Conservation (phyloP, 2,329 filamentous ascomycete genomes). For the Penicillium sp. region DNA sequence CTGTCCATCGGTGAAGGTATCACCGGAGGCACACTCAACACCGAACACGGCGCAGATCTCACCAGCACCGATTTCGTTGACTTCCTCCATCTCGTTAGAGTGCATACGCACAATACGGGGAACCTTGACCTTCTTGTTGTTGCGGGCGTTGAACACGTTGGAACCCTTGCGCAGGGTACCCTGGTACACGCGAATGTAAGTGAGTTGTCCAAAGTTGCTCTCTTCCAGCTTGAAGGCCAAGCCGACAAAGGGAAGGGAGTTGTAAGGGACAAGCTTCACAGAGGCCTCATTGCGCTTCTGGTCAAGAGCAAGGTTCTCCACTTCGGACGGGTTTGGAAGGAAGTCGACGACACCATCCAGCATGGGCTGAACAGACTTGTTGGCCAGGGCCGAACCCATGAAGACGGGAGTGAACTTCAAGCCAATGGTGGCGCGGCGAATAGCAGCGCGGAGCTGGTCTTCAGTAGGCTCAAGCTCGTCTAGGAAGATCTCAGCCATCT, state of each 20-base stretch:
- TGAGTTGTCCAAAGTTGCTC: slow-evolving; percentile 96
- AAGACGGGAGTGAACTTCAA: slow-evolving; percentile 92
- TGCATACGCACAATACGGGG: slow-evolving; percentile 99
- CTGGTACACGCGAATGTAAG: slow-evolving; percentile 98
- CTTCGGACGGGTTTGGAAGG: slow-evolving; percentile 86
- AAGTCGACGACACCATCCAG: slow-evolving; percentile 96
- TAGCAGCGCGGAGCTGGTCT: slow-evolving; percentile 86
- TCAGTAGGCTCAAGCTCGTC: slow-evolving; percentile 80
- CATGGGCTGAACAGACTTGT: slow-evolving; percentile 96
- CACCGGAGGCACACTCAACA: slow-evolving; percentile 94
- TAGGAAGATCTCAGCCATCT: slow-evolving; percentile 93
- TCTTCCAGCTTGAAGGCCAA: slow-evolving; percentile 99
- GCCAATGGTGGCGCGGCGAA: slow-evolving; percentile 84
- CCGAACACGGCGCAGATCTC: slow-evolving; percentile 99
- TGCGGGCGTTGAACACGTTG: slow-evolving; percentile 91
- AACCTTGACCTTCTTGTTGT: slow-evolving; percentile 93
- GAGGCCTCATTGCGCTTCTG: slow-evolving; percentile 74
- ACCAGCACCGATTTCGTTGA: slow-evolving; percentile 86
- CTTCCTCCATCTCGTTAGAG: slow-evolving; percentile 99
- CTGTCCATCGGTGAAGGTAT: slow-evolving; percentile 94
- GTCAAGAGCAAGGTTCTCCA: slow-evolving; percentile 88
- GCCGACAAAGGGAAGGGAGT: slow-evolving; percentile 89
- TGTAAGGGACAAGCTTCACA: slow-evolving; percentile 90
- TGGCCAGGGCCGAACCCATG: slow-evolving; percentile 93
- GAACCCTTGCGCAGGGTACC: slow-evolving; percentile 84